Evolutionary conservation across 2,329 filamentous ascomycete species (phyloP).

Genomic region (Fusarium xylarioides): DNA sequence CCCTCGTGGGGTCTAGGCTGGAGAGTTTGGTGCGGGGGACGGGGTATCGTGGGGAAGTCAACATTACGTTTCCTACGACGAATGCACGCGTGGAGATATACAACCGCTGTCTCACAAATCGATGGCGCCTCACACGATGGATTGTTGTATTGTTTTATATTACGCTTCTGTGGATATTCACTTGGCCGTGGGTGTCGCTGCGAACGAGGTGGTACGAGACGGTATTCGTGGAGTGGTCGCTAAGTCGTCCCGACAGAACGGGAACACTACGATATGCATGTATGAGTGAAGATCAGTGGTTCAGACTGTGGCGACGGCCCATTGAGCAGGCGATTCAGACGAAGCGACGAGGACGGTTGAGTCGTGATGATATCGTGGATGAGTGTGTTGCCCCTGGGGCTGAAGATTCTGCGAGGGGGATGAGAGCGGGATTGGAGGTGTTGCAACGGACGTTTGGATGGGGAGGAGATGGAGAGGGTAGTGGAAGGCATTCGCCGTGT

Average conservation of each 20-base stretch:
- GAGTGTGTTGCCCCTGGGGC: constrained; percentile 47
- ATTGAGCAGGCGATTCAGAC: constrained; percentile 68
- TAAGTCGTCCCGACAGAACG: constrained; percentile 42
- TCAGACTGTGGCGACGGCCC: constrained; percentile 68
- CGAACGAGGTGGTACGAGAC: constrained; percentile 74
- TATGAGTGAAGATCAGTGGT: constrained; percentile 68
- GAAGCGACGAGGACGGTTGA: constrained; percentile 63
- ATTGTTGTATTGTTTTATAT: constrained; percentile 72
- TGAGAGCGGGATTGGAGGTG: constrained; percentile 59
- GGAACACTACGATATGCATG: constrained; percentile 60
- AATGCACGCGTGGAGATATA: constrained; percentile 69
- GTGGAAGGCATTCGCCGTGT: constrained; percentile 11
- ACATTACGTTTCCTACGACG: constrained; percentile 67
- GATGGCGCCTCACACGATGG: constrained; percentile 71
- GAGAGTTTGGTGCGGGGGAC: constrained; percentile 68
- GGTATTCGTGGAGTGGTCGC: constrained; percentile 66
- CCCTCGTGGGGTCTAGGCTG: constrained; percentile 60
- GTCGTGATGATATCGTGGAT: constrained; percentile 64
- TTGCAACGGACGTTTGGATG: constrained; percentile 65
- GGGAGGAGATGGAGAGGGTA: constrained; percentile 47
- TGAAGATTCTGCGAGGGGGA: constrained; percentile 54
- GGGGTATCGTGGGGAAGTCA: constrained; percentile 71
- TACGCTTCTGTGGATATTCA: constrained; percentile 73
- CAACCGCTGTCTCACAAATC: constrained; percentile 68
- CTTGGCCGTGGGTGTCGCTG: constrained; percentile 76